Evolutionary conservation across 176 grass and related monocot species (phyloP).

Genomic region (bread wheat (Triticum aestivum)): IWGSC_CS_RefSeq_v2.1 NC_057814.1:2252301-2252800

Average conservation of each 20-base stretch:
- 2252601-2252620: constrained; percentile 63
- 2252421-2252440: constrained; percentile 22
- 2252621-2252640: constrained; percentile 93
- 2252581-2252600: constrained; percentile 61
- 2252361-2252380: constrained; percentile 58
- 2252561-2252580: constrained; percentile 60
- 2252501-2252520: constrained; percentile 64
- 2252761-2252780: not conserved
- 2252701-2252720: constrained; percentile 80
- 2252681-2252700: constrained; percentile 82
- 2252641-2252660: constrained; percentile 98
- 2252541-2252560: constrained; percentile 55
- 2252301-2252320: constrained; percentile 37
- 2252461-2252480: constrained; percentile 83
- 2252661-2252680: constrained; percentile 97
- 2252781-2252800: not conserved
- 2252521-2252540: constrained; percentile 53
- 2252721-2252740: no score
- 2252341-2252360: constrained; percentile 67
- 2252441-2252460: constrained; percentile 66
- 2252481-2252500: constrained; percentile 91
- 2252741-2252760: not conserved
- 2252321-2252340: constrained; percentile 49
- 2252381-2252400: constrained; percentile 81
- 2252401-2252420: constrained; percentile 69